A percentile compares a stretch with the other conserved stretches of the same genome.
Conservation (phyloP, 768 basidiomycete species). For the Calocybe gangraenosa region DNA sequence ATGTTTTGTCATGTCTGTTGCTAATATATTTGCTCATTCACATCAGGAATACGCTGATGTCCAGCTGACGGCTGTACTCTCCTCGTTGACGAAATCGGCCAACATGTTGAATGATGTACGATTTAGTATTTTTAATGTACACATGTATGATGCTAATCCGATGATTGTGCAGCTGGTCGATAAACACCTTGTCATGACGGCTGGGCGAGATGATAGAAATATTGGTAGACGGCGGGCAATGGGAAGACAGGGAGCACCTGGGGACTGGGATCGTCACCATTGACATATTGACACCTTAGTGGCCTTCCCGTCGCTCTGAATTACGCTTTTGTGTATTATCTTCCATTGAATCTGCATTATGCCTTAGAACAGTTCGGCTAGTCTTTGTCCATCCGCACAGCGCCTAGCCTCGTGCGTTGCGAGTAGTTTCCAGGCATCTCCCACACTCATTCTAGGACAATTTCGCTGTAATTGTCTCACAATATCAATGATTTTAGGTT, state of each 20-base stretch:
- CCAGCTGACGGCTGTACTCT: slow-evolving; percentile 85
- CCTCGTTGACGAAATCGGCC: slow-evolving; percentile 84
- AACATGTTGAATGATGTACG: slow-evolving; percentile 86
- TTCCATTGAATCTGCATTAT: neutral
- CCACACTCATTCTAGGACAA: slow-evolving; percentile 1
- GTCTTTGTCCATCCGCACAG: slow-evolving; percentile 3
- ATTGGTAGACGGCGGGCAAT: slow-evolving; percentile 50
- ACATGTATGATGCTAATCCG: slow-evolving; percentile 2
- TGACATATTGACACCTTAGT: slow-evolving; percentile 13
- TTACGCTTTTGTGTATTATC: slow-evolving; percentile 8
- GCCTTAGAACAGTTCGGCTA: slow-evolving; percentile 3
- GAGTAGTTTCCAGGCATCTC: slow-evolving; percentile 7
- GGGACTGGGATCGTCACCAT: slow-evolving; percentile 58
- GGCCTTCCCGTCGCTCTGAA: slow-evolving; percentile 3
- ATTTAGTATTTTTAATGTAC: slow-evolving; percentile 6
- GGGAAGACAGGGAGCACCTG: slow-evolving; percentile 38
- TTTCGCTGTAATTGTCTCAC: slow-evolving; percentile 3
- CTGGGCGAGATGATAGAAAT: slow-evolving; percentile 51
- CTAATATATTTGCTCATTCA: neutral
- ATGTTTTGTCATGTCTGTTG: neutral
- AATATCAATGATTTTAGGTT: neutral
- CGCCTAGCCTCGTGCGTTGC: slow-evolving; percentile 2
- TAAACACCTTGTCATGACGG: slow-evolving; percentile 64
- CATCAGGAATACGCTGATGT: slow-evolving; percentile 92
- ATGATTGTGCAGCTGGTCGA: slow-evolving; percentile 59